Evolutionary conservation across 2,329 filamentous ascomycete genomes (phyloP).

Genomic region (Dothideomycetes sp.): DNA sequence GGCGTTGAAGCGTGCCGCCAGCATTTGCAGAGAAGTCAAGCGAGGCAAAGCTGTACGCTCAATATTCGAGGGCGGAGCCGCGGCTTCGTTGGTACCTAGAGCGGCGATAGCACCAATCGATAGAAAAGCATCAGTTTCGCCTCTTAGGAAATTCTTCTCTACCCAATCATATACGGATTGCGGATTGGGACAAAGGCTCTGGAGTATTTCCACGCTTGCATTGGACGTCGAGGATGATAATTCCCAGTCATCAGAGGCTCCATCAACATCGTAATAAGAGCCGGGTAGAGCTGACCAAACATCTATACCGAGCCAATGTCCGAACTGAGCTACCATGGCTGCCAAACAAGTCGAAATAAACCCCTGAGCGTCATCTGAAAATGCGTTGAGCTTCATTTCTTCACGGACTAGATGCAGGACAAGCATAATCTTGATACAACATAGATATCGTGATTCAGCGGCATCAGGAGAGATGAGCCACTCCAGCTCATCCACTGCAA

Average conservation of each 20-base stretch:
- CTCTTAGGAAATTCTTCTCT: constrained; percentile 20
- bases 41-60: constrained; percentile 1
- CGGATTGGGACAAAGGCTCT: not conserved
- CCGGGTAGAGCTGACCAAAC: constrained; percentile 48
- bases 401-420: constrained; percentile 80
- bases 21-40: not conserved
- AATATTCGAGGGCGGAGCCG: not conserved
- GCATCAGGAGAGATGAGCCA: constrained; percentile 27
- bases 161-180: constrained; percentile 22
- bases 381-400: constrained; percentile 69
- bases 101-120: constrained; percentile 19
- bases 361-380: constrained; percentile 11
- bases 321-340: constrained; percentile 71
- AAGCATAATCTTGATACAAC: constrained; percentile 37
- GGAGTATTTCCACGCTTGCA: not conserved
- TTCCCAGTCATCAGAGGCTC: constrained; percentile 37
- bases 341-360: constrained; percentile 37
- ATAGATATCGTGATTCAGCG: constrained; percentile 39
- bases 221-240: constrained; percentile 25
- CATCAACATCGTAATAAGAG: constrained; percentile 53
- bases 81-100: constrained; percentile 14
- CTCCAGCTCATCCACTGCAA: constrained; percentile 10
- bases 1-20: constrained; percentile 1
- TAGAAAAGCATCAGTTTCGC: constrained; percentile 18
- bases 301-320: constrained; percentile 69